phyloP scores from a whole-genome alignment of 116 monocot genomes.

The Cymodocea nodosa region DNA sequence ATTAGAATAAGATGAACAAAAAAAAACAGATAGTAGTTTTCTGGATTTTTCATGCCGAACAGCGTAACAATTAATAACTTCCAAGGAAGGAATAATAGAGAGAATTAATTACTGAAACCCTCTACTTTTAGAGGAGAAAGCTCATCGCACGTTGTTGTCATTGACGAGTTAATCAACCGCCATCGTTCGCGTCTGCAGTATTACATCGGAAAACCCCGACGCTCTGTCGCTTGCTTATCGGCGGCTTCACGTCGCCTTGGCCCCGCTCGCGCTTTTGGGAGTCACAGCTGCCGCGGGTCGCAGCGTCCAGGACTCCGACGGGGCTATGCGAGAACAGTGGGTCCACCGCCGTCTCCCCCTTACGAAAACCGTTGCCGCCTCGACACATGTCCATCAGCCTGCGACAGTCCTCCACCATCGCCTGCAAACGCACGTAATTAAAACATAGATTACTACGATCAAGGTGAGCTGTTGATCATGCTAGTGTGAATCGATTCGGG shows the following conservation, averaged over 20 bases:
- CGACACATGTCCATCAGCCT: slow-evolving; percentile 26
- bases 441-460: too few species aligned
- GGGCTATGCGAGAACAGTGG: slow-evolving; percentile 31
- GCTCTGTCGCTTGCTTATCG: slow-evolving; percentile 2
- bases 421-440: background rate
- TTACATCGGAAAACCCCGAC: slow-evolving; percentile 5
- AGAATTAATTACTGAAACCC: too few species aligned
- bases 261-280: background rate
- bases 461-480: too few species aligned
- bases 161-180: background rate
- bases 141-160: background rate
- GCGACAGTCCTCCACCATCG: slow-evolving; percentile 1
- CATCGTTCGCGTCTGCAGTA: background rate
- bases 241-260: background rate
- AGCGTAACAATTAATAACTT: too few species aligned
- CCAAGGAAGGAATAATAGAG: too few species aligned
- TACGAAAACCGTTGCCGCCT: background rate
- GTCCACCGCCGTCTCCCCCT: background rate
- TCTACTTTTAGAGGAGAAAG: background rate
- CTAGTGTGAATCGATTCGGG: too few species aligned
- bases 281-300: slow-evolving; percentile 41
- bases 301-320: slow-evolving; percentile 43
- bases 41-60: too few species aligned
- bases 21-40: too few species aligned
- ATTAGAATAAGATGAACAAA: too few species aligned